phyloP scores from a whole-genome alignment of 495 filamentous ascomycete genomes.

The Staphylotrichum longicolle region DNA sequence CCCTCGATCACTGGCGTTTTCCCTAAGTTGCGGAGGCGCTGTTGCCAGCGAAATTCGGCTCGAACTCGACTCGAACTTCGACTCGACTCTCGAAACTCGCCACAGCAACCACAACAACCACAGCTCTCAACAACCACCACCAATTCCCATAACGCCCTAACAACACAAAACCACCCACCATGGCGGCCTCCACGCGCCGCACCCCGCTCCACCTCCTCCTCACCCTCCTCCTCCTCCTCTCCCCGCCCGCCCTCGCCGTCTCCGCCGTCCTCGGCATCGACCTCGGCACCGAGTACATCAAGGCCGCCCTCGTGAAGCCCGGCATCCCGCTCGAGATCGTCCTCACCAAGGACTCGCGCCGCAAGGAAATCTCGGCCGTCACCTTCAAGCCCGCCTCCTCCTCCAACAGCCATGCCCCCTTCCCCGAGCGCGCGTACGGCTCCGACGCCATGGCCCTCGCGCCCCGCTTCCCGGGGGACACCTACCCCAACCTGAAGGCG shows the following conservation, averaged over 20 bases:
- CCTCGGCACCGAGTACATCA: slow-evolving; percentile 95
- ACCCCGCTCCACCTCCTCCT: slow-evolving; percentile 48
- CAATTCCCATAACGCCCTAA: background rate
- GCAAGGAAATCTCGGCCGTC: slow-evolving; percentile 89
- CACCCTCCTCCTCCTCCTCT: slow-evolving; percentile 49
- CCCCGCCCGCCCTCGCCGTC: slow-evolving; percentile 49
- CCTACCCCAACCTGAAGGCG: slow-evolving; percentile 88
- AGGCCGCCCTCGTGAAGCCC: slow-evolving; percentile 93
- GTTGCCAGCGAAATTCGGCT: no score
- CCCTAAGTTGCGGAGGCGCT: background rate
- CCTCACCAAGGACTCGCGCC: slow-evolving; percentile 95
- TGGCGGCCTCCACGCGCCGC: slow-evolving; percentile 42
- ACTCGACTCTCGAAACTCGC: background rate
- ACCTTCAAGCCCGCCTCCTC: slow-evolving; percentile 76
- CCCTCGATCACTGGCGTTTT: background rate
- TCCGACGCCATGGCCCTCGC: slow-evolving; percentile 84
- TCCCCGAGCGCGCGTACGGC: slow-evolving; percentile 89
- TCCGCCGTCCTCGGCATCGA: slow-evolving; percentile 87
- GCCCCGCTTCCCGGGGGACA: slow-evolving; percentile 85
- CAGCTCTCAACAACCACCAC: background rate
- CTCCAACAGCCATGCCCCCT: slow-evolving; percentile 53
- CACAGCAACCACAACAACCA: slow-evolving; percentile 7
- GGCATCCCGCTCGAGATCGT: slow-evolving; percentile 98
- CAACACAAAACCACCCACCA: slow-evolving; percentile 33
- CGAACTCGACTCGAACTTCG: no score